Evolutionary conservation across 495 filamentous ascomycete species (phyloP), one percentile per base, ranked within the genome.

Genomic region (Letharia lupina): DNA sequence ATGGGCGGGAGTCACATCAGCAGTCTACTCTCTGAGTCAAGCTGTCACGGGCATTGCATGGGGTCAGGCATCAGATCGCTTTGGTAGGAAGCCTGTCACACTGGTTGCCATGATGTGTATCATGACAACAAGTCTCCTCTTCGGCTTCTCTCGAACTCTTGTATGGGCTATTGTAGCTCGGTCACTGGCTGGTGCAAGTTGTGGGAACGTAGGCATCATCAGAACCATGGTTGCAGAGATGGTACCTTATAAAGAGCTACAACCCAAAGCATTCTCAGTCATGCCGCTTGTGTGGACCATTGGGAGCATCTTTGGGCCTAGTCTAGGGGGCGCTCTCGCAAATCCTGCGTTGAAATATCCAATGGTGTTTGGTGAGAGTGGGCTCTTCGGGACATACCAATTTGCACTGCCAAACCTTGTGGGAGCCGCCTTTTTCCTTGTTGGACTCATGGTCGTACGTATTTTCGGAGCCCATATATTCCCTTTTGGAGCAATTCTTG

Each of bases 281-380:
- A 95, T 96, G 90, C 90, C 90, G 23, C 74, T 96, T 13, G 58
- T 84, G 41, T 91, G 90, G 88, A 88, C 85, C 13, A 81, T 92
- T 60, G 91, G 91, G 2, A 87, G 84, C 52, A 89, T 96, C n/a
- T 86, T 97, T 72, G 93, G 93, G 0, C 93, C 93, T 4, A 84
- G 87, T 3, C 87, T 97, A 70, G 93, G 93, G 35, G 93, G 93
- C 4, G 85, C 88, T 48, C 84, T 98, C 63, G 89, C 91, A 11
- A 85, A 89, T 62, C 93, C 93, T 4, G 84, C 86, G 2, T 77
- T 80, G 50, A 85, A 89, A 54, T 83, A 90, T 70, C 89, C 90
- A 5, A 76, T 75, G 16, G 62, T 89, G 20, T 94, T 93, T 73
- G 86, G 86, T 11, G 73, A 83, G 31, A 85, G 79, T 35, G 79